Conservation (phyloP, 495 filamentous ascomycete genomes). For the Penicillium ochrochloron region DNA sequence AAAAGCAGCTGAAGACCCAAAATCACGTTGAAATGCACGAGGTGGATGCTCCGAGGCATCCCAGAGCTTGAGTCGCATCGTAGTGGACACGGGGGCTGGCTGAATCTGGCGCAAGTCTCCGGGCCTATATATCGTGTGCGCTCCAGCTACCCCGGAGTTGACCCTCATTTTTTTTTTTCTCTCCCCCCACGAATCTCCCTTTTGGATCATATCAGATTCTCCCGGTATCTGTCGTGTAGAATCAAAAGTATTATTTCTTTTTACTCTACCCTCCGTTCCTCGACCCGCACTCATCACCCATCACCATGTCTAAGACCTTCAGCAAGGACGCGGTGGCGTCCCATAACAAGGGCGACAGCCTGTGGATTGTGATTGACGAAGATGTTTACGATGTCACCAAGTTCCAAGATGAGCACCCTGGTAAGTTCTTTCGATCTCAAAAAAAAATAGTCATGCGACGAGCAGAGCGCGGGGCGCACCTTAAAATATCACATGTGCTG, state of each 20-base stretch:
- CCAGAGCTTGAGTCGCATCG: conserved; percentile 14
- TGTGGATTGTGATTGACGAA: conserved; percentile 91
- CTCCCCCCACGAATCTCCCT: conserved; percentile 22
- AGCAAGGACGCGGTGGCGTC: conserved; percentile 81
- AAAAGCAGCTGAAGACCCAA: conserved; percentile 20
- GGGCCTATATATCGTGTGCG: conserved; percentile 26
- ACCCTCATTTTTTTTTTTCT: conserved; percentile 22
- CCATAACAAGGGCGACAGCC: conserved; percentile 82
- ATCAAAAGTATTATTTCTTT: neutral
- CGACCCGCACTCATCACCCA: conserved; percentile 29
- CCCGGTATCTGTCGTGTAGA: conserved; percentile 12
- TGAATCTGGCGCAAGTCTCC: conserved; percentile 19
- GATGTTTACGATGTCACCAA: conserved; percentile 97
- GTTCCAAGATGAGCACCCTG: conserved; percentile 92
- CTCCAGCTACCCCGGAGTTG: conserved; percentile 35
- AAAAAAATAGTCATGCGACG: neutral
- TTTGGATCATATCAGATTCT: neutral
- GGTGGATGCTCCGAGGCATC: conserved; percentile 30
- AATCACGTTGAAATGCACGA: conserved; percentile 14
- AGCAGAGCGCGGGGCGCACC: neutral
- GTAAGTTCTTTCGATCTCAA: conserved; percentile 44
- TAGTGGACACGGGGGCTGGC: conserved; percentile 18
- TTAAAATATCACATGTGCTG: conserved; percentile 20
- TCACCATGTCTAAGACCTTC: conserved; percentile 86
- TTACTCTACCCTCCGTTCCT: conserved; percentile 11